Evolutionary conservation across 1,284 basidiomycete genomes (phyloP).

Genomic region (Fereydounia khargensis): DNA sequence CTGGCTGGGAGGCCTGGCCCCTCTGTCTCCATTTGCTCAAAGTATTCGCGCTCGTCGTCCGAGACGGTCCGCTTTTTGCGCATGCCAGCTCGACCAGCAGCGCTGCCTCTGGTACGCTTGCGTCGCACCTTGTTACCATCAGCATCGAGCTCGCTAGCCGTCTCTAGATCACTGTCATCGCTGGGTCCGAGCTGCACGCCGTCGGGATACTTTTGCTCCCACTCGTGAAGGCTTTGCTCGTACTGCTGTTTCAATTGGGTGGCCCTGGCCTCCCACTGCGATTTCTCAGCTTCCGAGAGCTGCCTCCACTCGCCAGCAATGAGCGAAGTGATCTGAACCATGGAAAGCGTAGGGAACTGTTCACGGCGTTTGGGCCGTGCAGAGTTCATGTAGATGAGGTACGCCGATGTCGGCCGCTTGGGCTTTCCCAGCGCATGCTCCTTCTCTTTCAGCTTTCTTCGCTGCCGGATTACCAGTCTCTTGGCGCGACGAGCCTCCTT

Average conservation of each 20-base stretch:
- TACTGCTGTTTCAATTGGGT: slow-evolving; percentile 17
- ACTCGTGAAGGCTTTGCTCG: slow-evolving; percentile 14
- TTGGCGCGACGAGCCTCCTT: slow-evolving; percentile 7
- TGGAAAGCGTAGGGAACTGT: slow-evolving; percentile 12
- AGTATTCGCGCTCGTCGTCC: slow-evolving; percentile 42
- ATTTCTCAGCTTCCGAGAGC: slow-evolving; percentile 7
- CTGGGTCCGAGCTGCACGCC: slow-evolving; percentile 21
- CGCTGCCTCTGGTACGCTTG: slow-evolving; percentile 8
- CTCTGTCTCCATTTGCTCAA: slow-evolving; percentile 16
- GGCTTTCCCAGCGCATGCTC: slow-evolving; percentile 26
- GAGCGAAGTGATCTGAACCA: slow-evolving; percentile 21
- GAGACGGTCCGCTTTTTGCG: slow-evolving; percentile 34
- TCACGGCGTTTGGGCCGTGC: slow-evolving; percentile 15
- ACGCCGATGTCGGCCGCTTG: slow-evolving; percentile 18
- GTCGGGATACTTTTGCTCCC: slow-evolving; percentile 18
- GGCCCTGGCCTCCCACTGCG: slow-evolving; percentile 26
- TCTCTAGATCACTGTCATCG: slow-evolving; percentile 12
- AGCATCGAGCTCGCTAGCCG: slow-evolving; percentile 20
- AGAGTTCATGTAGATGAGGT: slow-evolving; percentile 30
- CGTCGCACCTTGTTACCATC: slow-evolving; percentile 18
- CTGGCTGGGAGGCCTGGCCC: slow-evolving; percentile 18
- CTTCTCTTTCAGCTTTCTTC: slow-evolving; percentile 29
- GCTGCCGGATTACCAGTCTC: slow-evolving; percentile 7
- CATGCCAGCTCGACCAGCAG: background rate
- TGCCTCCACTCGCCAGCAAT: slow-evolving; percentile 31